Evolutionary conservation across 139 green algal genomes (phyloP).

Genomic region (Coelastrella sp.): DNA sequence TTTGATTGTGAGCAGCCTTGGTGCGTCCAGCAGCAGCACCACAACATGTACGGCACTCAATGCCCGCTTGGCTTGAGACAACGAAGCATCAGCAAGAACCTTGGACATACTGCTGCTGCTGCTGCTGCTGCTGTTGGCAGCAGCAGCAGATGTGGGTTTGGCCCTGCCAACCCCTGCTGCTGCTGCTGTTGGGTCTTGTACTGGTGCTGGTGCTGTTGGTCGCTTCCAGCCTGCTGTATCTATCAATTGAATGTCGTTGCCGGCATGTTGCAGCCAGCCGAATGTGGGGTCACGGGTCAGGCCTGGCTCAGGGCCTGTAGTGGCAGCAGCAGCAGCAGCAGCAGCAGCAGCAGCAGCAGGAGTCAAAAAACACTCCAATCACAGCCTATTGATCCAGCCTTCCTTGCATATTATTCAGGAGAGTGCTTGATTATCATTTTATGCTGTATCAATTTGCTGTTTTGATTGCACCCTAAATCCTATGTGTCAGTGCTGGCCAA

Average conservation of each 20-base stretch:
- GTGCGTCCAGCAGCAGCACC: constrained; percentile 88
- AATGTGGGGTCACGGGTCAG: constrained; percentile 87
- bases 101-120: constrained; percentile 19
- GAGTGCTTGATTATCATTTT: no score
- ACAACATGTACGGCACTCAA: constrained; percentile 87
- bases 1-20: constrained; percentile 7
- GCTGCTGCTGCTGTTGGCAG: constrained; percentile 32
- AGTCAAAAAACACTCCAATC: neutral
- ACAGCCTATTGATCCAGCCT: no score
- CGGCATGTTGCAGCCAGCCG: constrained; percentile 52
- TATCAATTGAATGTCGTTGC: constrained; percentile 78
- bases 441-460: no score
- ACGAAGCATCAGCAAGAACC: constrained; percentile 17
- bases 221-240: constrained; percentile 95
- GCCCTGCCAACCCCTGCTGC: neutral
- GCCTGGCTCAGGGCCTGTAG: constrained; percentile 86
- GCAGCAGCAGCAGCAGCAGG: neutral
- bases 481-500: no score
- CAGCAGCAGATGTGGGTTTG: neutral
- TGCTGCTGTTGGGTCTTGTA: constrained; percentile 34
- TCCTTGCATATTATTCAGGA: no score
- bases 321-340: constrained; percentile 31
- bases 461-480: no score
- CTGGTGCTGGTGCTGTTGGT: neutral
- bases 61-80: constrained; percentile 52